Evolutionary conservation across 1,139 yeast species (phyloP), one percentile per base, ranked within the genome.

Genomic region (Pichia sp.): DNA sequence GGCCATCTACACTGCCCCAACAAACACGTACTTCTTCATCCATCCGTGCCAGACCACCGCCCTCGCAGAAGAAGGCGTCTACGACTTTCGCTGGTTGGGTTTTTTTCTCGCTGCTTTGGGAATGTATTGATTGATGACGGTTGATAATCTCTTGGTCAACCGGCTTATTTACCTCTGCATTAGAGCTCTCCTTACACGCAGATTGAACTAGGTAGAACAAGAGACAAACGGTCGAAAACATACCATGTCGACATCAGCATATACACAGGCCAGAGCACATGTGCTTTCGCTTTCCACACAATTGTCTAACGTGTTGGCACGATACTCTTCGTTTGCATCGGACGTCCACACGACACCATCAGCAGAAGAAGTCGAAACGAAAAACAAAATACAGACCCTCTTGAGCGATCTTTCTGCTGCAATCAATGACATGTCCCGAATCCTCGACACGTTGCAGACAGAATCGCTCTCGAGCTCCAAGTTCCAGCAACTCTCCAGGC

Each of bases 401-500:
- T 62, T 82, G 29, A 65, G 65, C 31, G 67, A 67, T 63, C 70
- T 74, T 63, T 83, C 65, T 72, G 79, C 60, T 74, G 70, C 54
- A 62, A 73, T 65, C 15, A 61, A 54, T 68, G 76, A 34, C 23
- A 64, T 79, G 59, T 74, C 72, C 57, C 69, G 78, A 49, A 71
- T 76, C 42, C 70, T 82, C 59, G 41, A 45, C 16, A 30, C 51
- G 4, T 48, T 47, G 16, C 42, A 47, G 36, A 47, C 49, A 1
- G 49, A 50, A 26, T 51, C 54, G 19, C 57, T 62, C 67, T 79
- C 90, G 2, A 81, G 93, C 0, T 81, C 93, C 0, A 88, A 89
- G 69, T 70, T 84, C 43, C 93, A 88, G 64, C 98, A 93, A 67
- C 73, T 90, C 49, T 82, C 85, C 54, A 82, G 98, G 57, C 97